Evolutionary conservation across 495 filamentous ascomycete genomes (phyloP), one percentile per base, ranked within the genome.

Genomic region (Terfezia boudieri): DNA sequence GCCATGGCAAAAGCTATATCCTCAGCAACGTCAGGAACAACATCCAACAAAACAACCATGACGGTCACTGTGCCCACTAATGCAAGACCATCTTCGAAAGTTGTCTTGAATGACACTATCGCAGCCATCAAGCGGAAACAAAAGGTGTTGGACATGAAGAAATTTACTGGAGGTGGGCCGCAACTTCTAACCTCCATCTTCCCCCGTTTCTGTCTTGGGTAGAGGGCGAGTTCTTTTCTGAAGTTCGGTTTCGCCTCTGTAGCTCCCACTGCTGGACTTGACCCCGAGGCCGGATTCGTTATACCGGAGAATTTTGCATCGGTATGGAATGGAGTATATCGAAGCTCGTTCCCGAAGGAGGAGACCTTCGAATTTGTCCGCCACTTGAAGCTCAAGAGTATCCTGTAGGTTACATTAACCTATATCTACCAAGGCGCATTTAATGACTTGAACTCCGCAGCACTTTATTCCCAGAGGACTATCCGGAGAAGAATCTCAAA

Each of bases 391-490:
- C 66, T 93, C 55, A 84, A 80, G 68, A 86, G 79, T 23, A 76
- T 92, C 36, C 68, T 93, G 82, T 85, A 68, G 64, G 76, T 72
- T 41, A 36, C 17, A n/a, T 57, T 36, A 4, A 14, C 35, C 52
- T 35, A 16, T 52, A 26, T 14, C 43, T n/a, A 32, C 43, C 10
- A 58, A 48, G n/a, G 17, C 14, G 7, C 35, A 9, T 17, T 9
- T 52, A 1, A 26, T 36, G 16, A 46, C 37, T 26, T 37, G 2
- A 32, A 32, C 26, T 32, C 26, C 4, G 3, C 52, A 86, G 82
- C 51, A 88, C 83, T n/a, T 70, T 93, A 20, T 84, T 93, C 26
- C 71, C 76, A 4, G 80, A 82, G 56, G 72, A 78, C 3, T 71
- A 74, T 55, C 74, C 81, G 0, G 63, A 73, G 8, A 74, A 70